Conservation (phyloP, 129 eudicot species). For the Kitagawia praeruptora region DNA sequence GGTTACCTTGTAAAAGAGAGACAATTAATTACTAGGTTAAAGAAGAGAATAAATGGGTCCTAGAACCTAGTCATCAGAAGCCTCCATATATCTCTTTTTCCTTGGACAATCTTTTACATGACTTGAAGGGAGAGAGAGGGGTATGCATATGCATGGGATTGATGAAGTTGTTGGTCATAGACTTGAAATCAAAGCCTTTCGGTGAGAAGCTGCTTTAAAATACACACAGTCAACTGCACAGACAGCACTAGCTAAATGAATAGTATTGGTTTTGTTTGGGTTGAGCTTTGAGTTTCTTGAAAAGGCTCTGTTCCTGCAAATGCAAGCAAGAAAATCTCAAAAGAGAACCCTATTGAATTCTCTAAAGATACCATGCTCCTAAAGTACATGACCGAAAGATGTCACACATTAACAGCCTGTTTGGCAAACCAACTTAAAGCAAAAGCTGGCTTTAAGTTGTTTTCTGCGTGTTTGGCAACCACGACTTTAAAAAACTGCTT, state of each 20-base stretch:
- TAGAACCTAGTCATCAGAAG: slow-evolving; percentile 4
- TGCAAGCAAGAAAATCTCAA: background rate
- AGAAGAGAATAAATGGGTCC: slow-evolving; percentile 18
- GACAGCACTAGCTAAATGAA: background rate
- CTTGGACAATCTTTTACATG: too few relatives aligned
- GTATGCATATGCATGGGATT: background rate
- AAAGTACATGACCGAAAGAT: slow-evolving; percentile 3
- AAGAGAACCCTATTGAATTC: background rate
- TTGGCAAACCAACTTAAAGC: too few relatives aligned
- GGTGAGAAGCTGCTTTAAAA: slow-evolving; percentile 14
- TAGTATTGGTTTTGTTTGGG: background rate
- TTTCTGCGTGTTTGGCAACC: too few relatives aligned
- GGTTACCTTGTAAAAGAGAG: slow-evolving; percentile 15
- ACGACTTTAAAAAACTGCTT: too few relatives aligned
- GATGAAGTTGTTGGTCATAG: background rate
- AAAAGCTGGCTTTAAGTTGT: too few relatives aligned
- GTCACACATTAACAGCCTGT: background rate
- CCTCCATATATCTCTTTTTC: slow-evolving; percentile 1
- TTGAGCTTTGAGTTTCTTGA: slow-evolving; percentile 4
- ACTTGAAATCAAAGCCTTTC: slow-evolving; percentile 16
- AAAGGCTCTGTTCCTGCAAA: background rate
- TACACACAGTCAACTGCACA: background rate
- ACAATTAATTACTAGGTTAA: slow-evolving; percentile 4
- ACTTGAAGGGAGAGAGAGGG: background rate
- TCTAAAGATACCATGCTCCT: background rate